Conservation (phyloP, 495 filamentous ascomycete genomes). For the Hyaloscypha hepaticicola region DNA sequence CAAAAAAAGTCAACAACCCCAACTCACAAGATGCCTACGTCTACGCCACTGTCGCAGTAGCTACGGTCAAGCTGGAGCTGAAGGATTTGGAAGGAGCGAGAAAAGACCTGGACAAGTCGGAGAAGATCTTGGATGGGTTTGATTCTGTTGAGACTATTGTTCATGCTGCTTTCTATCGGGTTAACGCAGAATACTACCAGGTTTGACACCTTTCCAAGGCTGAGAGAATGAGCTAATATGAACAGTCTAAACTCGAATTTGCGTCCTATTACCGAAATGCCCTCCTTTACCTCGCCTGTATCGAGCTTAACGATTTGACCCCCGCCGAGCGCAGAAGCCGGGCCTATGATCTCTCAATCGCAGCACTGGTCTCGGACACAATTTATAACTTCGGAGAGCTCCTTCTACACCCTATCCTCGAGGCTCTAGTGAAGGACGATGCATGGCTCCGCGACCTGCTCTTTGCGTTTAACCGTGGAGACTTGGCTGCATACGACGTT, state of each 20-base stretch:
- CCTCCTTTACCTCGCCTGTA: slow-evolving; percentile 96
- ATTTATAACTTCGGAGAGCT: slow-evolving; percentile 99
- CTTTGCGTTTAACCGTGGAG: slow-evolving; percentile 96
- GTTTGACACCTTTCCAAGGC: slow-evolving; percentile 34
- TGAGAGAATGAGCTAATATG: slow-evolving; percentile 18
- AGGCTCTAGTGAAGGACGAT: slow-evolving; percentile 60
- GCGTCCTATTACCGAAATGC: slow-evolving; percentile 95
- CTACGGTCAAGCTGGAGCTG: slow-evolving; percentile 79
- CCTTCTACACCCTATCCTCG: slow-evolving; percentile 92
- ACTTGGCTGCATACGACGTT: slow-evolving; percentile 81
- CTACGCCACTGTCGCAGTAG: slow-evolving; percentile 88
- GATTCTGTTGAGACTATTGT: slow-evolving; percentile 96
- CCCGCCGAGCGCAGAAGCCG: slow-evolving; percentile 70
- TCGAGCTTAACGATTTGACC: slow-evolving; percentile 73
- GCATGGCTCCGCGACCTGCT: slow-evolving; percentile 90
- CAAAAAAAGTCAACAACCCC: slow-evolving; percentile 85
- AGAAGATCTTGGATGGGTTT: slow-evolving; percentile 84
- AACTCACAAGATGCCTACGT: slow-evolving; percentile 95
- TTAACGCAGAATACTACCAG: slow-evolving; percentile 94
- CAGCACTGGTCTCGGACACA: slow-evolving; percentile 85
- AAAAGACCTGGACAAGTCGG: slow-evolving; percentile 81
- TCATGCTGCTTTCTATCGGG: slow-evolving; percentile 94
- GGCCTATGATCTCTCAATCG: slow-evolving; percentile 89
- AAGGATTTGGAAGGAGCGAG: slow-evolving; percentile 72
- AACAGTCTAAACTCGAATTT: slow-evolving; percentile 78